Percentiles rank a stretch among this genome's conserved stretches.
phyloP scores from a whole-genome alignment of 345 rosid genomes.

The Balakata baccata region DNA sequence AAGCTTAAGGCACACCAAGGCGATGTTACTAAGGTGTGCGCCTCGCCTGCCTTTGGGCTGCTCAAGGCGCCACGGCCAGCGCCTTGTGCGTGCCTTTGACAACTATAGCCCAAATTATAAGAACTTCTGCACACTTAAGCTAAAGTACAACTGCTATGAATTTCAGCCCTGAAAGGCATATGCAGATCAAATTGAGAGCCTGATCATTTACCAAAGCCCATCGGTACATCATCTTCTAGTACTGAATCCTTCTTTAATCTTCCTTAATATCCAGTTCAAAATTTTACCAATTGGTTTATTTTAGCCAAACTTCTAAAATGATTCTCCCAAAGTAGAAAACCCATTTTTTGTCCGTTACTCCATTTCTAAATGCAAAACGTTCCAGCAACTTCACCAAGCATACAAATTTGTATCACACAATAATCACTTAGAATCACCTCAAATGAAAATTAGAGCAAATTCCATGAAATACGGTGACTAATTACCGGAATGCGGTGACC shows the following conservation, averaged over 20 bases:
- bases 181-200: not conserved
- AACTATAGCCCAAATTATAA: not conserved
- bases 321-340: not conserved
- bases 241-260: not conserved
- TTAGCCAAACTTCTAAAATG: not conserved
- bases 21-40: too few species aligned
- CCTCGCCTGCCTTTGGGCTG: too few species aligned
- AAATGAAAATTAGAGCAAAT: not conserved
- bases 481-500: conserved; percentile 66
- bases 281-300: not conserved
- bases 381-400: too few species aligned
- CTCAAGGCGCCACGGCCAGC: too few species aligned
- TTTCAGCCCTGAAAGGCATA: not conserved
- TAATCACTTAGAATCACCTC: not conserved
- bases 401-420: not conserved
- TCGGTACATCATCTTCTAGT: not conserved
- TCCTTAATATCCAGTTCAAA: not conserved
- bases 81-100: too few species aligned
- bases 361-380: too few species aligned
- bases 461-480: not conserved
- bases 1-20: too few species aligned
- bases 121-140: not conserved
- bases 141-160: not conserved
- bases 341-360: too few species aligned
- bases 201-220: not conserved